Evolutionary conservation across 495 filamentous ascomycete species (phyloP).

Genomic region (Penicillium manginii): DNA sequence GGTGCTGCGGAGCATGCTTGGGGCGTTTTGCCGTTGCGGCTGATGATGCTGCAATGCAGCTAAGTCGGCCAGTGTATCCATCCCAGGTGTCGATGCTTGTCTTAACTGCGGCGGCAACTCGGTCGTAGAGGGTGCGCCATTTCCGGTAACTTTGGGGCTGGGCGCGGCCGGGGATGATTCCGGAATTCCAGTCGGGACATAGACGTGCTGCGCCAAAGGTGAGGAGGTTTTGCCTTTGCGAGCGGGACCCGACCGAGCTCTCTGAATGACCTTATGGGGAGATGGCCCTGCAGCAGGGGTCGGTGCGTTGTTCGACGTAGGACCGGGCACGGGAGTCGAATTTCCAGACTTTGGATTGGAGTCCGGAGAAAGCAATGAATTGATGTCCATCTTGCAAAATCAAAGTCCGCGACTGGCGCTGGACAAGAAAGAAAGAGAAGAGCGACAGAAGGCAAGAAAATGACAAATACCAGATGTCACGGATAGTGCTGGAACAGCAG

Average conservation of each 20-base stretch:
- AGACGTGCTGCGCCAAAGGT: constrained; percentile 46
- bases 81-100: constrained; percentile 60
- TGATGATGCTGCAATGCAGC: constrained; percentile 71
- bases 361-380: constrained; percentile 71
- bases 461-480: constrained; percentile 18
- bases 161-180: constrained; percentile 39
- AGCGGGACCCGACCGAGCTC: constrained; percentile 37
- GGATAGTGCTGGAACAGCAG: constrained; percentile 31
- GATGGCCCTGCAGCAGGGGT: constrained; percentile 31
- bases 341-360: constrained; percentile 54
- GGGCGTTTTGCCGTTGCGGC: constrained; percentile 49
- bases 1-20: constrained; percentile 46
- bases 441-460: constrained; percentile 4
- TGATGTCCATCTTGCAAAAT: constrained; percentile 67
- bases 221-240: constrained; percentile 45
- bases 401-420: constrained; percentile 12
- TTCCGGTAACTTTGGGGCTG: constrained; percentile 36
- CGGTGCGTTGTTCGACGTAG: constrained; percentile 37
- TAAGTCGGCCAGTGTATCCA: constrained; percentile 68
- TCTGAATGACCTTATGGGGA: constrained; percentile 41
- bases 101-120: constrained; percentile 38
- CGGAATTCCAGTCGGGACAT: constrained; percentile 36
- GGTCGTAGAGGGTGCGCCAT: constrained; percentile 39
- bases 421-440: constrained; percentile 16
- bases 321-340: constrained; percentile 43